Conservation (phyloP, 441 rosid genomes). For the Erysimum pusillum region DNA sequence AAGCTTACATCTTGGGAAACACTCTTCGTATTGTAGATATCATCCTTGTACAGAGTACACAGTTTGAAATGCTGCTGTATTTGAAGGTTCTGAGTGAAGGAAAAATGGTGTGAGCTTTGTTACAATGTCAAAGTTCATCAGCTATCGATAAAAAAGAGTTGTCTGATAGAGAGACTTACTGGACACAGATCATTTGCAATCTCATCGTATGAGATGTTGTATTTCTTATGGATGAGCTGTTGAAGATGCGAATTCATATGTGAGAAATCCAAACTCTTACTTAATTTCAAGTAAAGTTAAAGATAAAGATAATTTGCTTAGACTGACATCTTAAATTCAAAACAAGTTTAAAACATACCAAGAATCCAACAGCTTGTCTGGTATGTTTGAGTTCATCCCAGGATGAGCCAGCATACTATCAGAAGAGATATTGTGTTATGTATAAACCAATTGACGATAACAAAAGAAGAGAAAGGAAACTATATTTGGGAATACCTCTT, state of each 20-base stretch:
- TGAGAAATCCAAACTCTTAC: conserved; percentile 26
- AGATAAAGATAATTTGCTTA: neutral
- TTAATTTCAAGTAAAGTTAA: neutral
- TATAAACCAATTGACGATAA: conserved; percentile 8
- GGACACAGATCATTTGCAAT: conserved; percentile 94
- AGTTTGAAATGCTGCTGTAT: conserved; percentile 97
- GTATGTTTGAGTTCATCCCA: conserved; percentile 99
- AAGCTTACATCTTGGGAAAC: conserved; percentile 87
- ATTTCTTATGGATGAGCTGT: conserved; percentile 98
- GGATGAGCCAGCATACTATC: conserved; percentile 85
- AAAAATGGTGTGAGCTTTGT: neutral
- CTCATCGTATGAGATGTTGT: conserved; percentile 93
- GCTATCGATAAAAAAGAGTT: conserved; percentile 2
- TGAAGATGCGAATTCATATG: conserved; percentile 15
- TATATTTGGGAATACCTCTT: conserved; percentile 60
- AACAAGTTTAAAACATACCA: conserved; percentile 65
- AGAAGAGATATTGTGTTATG: conserved; percentile 24
- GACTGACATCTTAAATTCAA: conserved; percentile 4
- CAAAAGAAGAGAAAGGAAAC: conserved; percentile 16
- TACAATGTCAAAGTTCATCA: conserved; percentile 19
- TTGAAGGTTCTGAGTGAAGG: conserved; percentile 71
- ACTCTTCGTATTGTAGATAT: conserved; percentile 95
- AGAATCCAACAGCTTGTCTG: conserved; percentile 96
- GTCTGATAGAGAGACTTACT: conserved; percentile 57
- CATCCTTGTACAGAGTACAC: conserved; percentile 97